Base-by-base conservation (phyloP, 805 yeast genomes). In the Yarrowia osloensis region DNA sequence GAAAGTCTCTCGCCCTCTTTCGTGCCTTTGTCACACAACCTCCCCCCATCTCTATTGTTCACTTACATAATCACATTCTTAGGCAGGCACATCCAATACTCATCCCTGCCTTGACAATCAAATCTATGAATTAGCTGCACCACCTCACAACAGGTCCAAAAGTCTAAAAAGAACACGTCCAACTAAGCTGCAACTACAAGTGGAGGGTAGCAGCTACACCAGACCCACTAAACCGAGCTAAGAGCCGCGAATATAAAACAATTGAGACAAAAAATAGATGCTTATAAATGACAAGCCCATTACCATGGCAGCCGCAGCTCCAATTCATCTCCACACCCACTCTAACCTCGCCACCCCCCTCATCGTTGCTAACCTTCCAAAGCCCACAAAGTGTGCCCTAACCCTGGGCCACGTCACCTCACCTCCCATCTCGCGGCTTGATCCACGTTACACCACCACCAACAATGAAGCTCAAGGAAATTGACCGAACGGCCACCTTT, bases 401-500 rank as follows among this genome's bases (percentile, higher is more conserved):
- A 44, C 52, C 66, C 54, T 35, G 33, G 61, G 54, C 66, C 66
- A 61, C 66, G 66, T 61, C 66, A 61, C 65, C 52, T 42, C 52
- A 59, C 66, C 54, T 44, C 54, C 54, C 44, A 39, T 31, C 44
- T 61, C 52, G 44, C 66, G 54, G 33, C 52, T 21, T 46, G 54
- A 44, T 61, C 54, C 54, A 57, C 65, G 65, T 26, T 40, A 42
- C 47, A 40, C 65, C 44, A 46, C 42, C 22, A 33, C 44, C 54
- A 44, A 59, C 49, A 22, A 61, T 91, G 73, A 91, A 91, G 79
- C 82, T 95, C 71, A 85, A 86, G 77, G 97, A 93, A 78, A 86
- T 91, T 74, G 82, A 85, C 70, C 84, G 91, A 72, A 90, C 97
- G 15, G 93, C 97, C 65, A 88, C 97, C n/a, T 91, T 95, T 79